These are phyloP conservation scores for Aspergillus mulundensis DNA, from an alignment of 495 filamentous ascomycete species.

Conservation along the genomic window DNA sequence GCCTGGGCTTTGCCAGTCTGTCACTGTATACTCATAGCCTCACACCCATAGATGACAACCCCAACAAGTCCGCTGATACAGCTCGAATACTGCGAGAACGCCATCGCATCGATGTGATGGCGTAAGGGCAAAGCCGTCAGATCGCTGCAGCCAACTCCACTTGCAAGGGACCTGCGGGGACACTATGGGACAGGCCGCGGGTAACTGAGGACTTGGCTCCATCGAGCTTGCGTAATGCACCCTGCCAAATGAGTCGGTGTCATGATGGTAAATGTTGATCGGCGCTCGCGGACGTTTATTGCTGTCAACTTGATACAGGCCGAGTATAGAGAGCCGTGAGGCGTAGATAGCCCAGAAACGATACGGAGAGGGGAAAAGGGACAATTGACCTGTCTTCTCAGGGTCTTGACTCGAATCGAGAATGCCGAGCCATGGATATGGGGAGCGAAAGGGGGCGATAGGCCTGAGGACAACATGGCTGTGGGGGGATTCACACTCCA, in stretches of 20 bases:
- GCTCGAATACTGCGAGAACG: conserved; percentile 2
- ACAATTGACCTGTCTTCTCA: background rate
- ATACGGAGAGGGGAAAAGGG: background rate
- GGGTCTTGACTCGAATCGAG: background rate
- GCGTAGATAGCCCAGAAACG: background rate
- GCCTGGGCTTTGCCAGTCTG: background rate
- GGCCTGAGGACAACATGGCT: background rate
- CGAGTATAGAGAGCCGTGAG: background rate
- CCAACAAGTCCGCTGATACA: background rate
- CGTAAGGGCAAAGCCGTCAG: conserved; percentile 31
- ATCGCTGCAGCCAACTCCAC: conserved; percentile 45
- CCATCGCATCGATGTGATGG: conserved; percentile 26
- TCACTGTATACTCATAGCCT: too few species aligned
- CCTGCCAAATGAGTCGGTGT: conserved; percentile 20
- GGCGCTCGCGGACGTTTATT: conserved; percentile 17
- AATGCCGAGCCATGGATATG: background rate
- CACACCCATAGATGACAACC: background rate
- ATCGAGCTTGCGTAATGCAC: conserved; percentile 45
- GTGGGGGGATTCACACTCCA: conserved; percentile 21
- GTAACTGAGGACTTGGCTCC: conserved; percentile 32
- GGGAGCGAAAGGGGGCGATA: conserved; percentile 20
- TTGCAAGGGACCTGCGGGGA: conserved; percentile 36
- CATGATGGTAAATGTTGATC: conserved; percentile 35
- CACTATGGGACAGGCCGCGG: conserved; percentile 32
- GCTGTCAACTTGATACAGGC: conserved; percentile 11